Base-by-base conservation (phyloP, 768 basidiomycete genomes). In the Tephrocybe sp. region DNA sequence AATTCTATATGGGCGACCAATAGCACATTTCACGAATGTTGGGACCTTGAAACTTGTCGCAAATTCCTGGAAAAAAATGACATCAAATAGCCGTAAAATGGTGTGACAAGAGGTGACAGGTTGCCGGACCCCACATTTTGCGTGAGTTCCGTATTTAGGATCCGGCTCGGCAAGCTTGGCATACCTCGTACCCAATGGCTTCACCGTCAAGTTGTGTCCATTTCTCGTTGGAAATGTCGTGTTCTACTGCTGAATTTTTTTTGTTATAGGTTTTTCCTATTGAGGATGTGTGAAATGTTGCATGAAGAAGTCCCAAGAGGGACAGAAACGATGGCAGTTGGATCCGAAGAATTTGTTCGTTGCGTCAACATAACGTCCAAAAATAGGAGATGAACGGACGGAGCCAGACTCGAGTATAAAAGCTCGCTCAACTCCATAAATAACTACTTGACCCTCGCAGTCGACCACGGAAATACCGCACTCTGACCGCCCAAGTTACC, bases 281-380 rank as follows among this genome's bases (percentile, higher is more conserved):
- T n/a, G n/a, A n/a, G n/a, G n/a, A n/a, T n/a, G n/a, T n/a, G n/a
- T n/a, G n/a, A n/a, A n/a, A n/a, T n/a, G n/a, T n/a, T 19, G 22
- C 15, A 24, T 10, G 18, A 22, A n/a, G 39, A 19, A 23, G 9
- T 31, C 22, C 22, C 29, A 19, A 18, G 33, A 42, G 25, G 37
- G 15, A 12, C 2, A 23, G 10, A 43, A 25, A 22, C n/a, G n/a
- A n/a, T 25, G 45, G 33, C 19, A 38, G 15, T 30, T 36, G 48
- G 45, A 54, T 49, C 43, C 40, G 47, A 45, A 39, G 47, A 47
- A 46, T 44, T 45, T 53, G 42, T 44, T 53, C 21, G 31, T 49
- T 34, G 10, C 24, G 12, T 21, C 44, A 29, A 49, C 22, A 44
- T 45, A 49, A n/a, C 53, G 45, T 8, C 18, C 25, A 37, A 31